Percentiles rank a stretch among this genome's conserved stretches.
Conservation (phyloP, 371 early-diverging fungal genomes). For the Mucor velutinosus region DNA sequence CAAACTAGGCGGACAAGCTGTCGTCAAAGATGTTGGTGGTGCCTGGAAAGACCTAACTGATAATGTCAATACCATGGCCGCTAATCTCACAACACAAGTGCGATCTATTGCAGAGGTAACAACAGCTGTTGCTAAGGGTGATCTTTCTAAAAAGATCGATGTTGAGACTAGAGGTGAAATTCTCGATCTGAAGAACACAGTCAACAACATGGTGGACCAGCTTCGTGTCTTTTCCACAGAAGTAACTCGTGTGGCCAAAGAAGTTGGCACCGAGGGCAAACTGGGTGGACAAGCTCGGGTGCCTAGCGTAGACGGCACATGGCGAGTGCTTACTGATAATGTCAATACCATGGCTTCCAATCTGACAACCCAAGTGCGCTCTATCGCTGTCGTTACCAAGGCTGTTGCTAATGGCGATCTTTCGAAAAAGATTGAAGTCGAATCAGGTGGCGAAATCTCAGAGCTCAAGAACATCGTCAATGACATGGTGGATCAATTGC, state of each 20-base stretch:
- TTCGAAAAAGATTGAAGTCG: slow-evolving; percentile 35
- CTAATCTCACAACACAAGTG: slow-evolving; percentile 60
- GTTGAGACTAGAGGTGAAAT: slow-evolving; percentile 56
- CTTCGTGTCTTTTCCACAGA: slow-evolving; percentile 51
- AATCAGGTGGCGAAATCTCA: slow-evolving; percentile 29
- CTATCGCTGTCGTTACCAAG: slow-evolving; percentile 55
- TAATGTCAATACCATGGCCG: slow-evolving; percentile 63
- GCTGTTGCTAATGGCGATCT: slow-evolving; percentile 55
- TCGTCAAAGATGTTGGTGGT: slow-evolving; percentile 53
- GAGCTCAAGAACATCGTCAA: slow-evolving; percentile 38
- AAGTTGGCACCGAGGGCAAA: slow-evolving; percentile 55
- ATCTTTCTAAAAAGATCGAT: slow-evolving; percentile 61
- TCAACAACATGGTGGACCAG: slow-evolving; percentile 67
- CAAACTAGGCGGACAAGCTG: slow-evolving; percentile 41
- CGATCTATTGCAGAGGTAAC: slow-evolving; percentile 58
- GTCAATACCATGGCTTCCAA: slow-evolving; percentile 62
- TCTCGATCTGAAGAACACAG: slow-evolving; percentile 51
- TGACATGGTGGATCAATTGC: slow-evolving; percentile 43
- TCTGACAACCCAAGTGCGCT: slow-evolving; percentile 60
- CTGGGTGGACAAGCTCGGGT: slow-evolving; percentile 55
- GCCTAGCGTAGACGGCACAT: slow-evolving; percentile 52
- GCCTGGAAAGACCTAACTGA: slow-evolving; percentile 62
- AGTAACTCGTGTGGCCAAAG: slow-evolving; percentile 48
- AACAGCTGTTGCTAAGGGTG: slow-evolving; percentile 65
- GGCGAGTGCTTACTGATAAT: slow-evolving; percentile 58